phyloP scores from a whole-genome alignment of 2,329 filamentous ascomycete species.

The Trichoderma simmonsii region DNA sequence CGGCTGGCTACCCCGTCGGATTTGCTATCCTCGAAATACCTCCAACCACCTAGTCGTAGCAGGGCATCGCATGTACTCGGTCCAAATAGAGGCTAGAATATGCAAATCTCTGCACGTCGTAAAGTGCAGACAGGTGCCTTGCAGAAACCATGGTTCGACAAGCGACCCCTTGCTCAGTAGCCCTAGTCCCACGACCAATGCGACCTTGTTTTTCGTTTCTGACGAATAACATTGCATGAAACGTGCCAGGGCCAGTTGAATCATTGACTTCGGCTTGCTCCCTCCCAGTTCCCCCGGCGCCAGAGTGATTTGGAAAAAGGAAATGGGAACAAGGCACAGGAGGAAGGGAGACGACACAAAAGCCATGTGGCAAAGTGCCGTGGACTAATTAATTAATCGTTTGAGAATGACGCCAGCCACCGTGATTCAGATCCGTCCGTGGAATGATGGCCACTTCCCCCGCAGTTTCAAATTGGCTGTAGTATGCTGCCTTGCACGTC shows the following conservation, averaged over 20 bases:
- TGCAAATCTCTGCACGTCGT: constrained; percentile 10
- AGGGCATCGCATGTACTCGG: background rate
- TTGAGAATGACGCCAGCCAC: constrained; percentile 12
- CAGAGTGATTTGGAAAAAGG: background rate
- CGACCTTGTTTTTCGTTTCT: background rate
- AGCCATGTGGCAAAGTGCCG: constrained; percentile 15
- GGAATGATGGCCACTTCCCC: background rate
- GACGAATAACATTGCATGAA: background rate
- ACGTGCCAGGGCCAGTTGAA: background rate
- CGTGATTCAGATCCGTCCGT: constrained; percentile 4
- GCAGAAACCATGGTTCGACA: constrained; percentile 11
- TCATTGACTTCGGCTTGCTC: constrained; percentile 9
- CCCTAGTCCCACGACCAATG: constrained; percentile 9
- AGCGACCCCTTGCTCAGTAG: background rate
- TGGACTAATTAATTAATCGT: constrained; percentile 2
- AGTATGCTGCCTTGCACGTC: background rate
- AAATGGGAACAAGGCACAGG: background rate
- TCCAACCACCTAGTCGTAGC: background rate
- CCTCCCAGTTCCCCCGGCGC: constrained; percentile 1
- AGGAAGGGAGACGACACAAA: background rate
- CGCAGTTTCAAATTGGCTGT: background rate
- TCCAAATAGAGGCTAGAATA: background rate
- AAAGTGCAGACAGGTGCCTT: constrained; percentile 13
- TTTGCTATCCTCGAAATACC: background rate
- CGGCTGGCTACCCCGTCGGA: background rate